phyloP scores from a whole-genome alignment of 345 rosid species.

The Bruguiera parviflora region DNA sequence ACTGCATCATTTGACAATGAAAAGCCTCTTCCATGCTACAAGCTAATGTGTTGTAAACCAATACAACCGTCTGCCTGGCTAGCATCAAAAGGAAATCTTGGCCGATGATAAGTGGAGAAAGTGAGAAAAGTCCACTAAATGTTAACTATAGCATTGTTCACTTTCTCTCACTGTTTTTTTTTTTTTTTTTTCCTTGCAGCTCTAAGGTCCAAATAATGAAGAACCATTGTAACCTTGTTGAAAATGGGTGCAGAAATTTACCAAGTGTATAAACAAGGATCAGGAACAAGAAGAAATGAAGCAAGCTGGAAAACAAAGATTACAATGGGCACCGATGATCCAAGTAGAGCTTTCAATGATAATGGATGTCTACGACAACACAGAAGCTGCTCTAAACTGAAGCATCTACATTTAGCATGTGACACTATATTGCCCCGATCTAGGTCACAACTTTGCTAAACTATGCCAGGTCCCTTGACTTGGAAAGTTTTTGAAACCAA shows the following conservation, averaged over 20 bases:
- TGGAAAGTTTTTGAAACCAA: neutral
- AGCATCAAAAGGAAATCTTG: neutral
- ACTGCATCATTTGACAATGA: constrained; percentile 9
- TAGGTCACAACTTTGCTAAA: neutral
- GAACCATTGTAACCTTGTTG: too few relatives aligned
- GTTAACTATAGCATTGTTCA: too few relatives aligned
- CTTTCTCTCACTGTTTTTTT: too few relatives aligned
- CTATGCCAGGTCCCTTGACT: too few relatives aligned
- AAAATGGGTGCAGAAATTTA: too few relatives aligned
- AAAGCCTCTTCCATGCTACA: constrained; percentile 4
- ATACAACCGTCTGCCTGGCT: neutral
- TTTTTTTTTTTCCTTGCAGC: too few relatives aligned
- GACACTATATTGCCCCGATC: neutral
- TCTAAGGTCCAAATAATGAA: too few relatives aligned
- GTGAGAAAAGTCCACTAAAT: neutral
- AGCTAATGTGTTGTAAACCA: neutral
- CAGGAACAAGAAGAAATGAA: neutral
- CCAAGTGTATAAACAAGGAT: too few relatives aligned
- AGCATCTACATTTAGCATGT: neutral
- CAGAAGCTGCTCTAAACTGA: neutral
- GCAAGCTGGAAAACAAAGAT: neutral
- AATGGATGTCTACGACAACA: constrained; percentile 1
- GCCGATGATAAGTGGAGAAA: neutral
- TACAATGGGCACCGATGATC: neutral
- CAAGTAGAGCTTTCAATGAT: neutral